phyloP scores from a whole-genome alignment of 2,329 filamentous ascomycete genomes.

The Ophiocordyceps australis region DNA sequence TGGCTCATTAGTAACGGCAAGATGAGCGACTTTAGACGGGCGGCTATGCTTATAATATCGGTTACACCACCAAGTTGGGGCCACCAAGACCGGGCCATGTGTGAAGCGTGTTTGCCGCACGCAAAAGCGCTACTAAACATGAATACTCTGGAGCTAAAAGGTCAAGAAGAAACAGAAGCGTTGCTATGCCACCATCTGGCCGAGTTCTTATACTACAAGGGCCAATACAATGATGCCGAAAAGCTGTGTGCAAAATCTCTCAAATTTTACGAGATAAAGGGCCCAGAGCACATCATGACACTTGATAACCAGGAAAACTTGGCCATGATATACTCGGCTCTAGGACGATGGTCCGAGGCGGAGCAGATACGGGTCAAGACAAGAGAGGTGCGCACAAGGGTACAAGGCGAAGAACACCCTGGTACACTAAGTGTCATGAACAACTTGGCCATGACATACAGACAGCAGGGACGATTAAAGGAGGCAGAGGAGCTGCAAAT shows the following conservation, averaged over 20 bases:
- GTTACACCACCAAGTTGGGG: neutral
- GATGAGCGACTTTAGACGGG: neutral
- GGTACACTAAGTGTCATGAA: neutral
- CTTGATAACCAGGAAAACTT: constrained; percentile 1
- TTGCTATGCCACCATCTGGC: neutral
- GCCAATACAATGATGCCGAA: constrained; percentile 1
- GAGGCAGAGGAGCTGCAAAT: neutral
- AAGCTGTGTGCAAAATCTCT: too few relatives aligned
- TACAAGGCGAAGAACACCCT: constrained; percentile 1
- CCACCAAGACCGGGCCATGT: constrained; percentile 1
- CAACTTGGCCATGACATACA: neutral
- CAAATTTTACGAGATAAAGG: too few relatives aligned
- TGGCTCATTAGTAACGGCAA: constrained; percentile 6
- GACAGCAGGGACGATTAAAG: neutral
- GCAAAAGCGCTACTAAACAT: neutral
- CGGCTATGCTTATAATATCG: constrained; percentile 1
- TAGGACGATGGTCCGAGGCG: constrained; percentile 1
- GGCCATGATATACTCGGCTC: neutral
- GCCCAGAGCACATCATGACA: neutral
- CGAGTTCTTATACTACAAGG: neutral
- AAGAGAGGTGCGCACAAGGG: neutral
- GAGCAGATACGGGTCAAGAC: neutral
- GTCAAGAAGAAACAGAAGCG: neutral
- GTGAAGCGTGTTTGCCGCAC: constrained; percentile 1
- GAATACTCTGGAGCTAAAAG: neutral